These are phyloP conservation scores for Saccharomycopsis amapae DNA, from an alignment of 805 yeast species.

Conservation along the genomic window DNA sequence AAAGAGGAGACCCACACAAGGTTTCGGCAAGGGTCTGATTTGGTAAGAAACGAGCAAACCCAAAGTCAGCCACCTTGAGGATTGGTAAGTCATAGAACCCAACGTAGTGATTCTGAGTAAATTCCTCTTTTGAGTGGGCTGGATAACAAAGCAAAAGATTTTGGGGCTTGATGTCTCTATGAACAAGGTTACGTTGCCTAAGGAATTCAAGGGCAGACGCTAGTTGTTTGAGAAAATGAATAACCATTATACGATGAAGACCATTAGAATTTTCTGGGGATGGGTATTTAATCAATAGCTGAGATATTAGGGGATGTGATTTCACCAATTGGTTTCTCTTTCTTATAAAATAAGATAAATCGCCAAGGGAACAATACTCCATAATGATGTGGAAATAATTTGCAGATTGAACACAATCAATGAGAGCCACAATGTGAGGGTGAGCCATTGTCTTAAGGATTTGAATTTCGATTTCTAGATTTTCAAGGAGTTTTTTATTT, in stretches of 20 bases:
- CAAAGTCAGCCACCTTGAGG: slow-evolving; percentile 92
- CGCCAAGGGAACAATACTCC: slow-evolving; percentile 97
- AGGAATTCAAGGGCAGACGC: slow-evolving; percentile 78
- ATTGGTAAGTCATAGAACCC: slow-evolving; percentile 89
- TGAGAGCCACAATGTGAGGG: slow-evolving; percentile 83
- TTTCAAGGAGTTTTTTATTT: slow-evolving; percentile 82
- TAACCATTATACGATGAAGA: slow-evolving; percentile 65
- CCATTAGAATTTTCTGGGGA: slow-evolving; percentile 75
- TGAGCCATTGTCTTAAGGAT: slow-evolving; percentile 83
- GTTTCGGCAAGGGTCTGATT: slow-evolving; percentile 94
- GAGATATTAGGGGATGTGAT: slow-evolving; percentile 71
- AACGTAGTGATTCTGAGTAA: slow-evolving; percentile 47
- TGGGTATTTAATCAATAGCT: slow-evolving; percentile 75
- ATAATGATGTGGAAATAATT: slow-evolving; percentile 80
- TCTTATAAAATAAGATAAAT: slow-evolving; percentile 78
- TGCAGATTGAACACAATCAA: slow-evolving; percentile 75
- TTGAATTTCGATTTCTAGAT: slow-evolving; percentile 85
- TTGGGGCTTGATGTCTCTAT: slow-evolving; percentile 94
- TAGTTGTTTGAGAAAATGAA: slow-evolving; percentile 82
- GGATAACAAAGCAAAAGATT: slow-evolving; percentile 80
- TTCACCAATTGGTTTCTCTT: slow-evolving; percentile 62
- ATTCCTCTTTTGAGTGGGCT: slow-evolving; percentile 51
- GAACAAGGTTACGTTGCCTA: slow-evolving; percentile 79
- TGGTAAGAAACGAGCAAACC: slow-evolving; percentile 93
- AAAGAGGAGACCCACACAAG: slow-evolving; percentile 92